These are phyloP conservation scores for Ascochyta rabiei DNA, from an alignment of 2,329 filamentous ascomycete genomes.

Conservation along the genomic window DNA sequence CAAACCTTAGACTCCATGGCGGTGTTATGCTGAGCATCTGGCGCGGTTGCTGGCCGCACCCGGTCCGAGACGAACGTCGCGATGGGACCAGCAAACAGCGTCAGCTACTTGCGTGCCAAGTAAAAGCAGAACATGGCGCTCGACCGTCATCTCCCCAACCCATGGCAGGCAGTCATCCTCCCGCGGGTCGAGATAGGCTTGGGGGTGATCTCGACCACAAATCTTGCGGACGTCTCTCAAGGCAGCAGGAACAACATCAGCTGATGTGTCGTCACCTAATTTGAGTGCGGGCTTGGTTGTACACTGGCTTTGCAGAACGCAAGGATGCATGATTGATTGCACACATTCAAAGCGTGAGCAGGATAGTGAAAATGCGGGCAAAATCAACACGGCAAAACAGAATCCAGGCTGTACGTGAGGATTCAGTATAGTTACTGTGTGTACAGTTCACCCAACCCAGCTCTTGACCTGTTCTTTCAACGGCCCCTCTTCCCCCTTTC, in stretches of 20 bases:
- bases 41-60: not conserved
- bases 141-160: not conserved
- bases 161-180: not conserved
- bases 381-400: not conserved
- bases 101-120: no score
- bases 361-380: not conserved
- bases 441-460: constrained; percentile 26
- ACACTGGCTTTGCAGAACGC: not conserved
- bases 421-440: not conserved
- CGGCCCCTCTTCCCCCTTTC: constrained; percentile 12
- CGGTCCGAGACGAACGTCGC: not conserved
- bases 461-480: constrained; percentile 35
- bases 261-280: constrained; percentile 7
- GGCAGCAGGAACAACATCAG: constrained; percentile 1
- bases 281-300: not conserved
- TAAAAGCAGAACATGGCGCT: not conserved
- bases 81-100: no score
- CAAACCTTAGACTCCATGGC: constrained; percentile 2
- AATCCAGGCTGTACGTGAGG: no score
- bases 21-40: not conserved
- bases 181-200: not conserved
- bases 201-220: not conserved
- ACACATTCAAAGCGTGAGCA: not conserved
- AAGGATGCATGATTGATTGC: not conserved
- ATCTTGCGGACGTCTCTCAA: not conserved